Evolutionary conservation across 2,329 filamentous ascomycete genomes (phyloP).

Genomic region (Fusarium anthophilum): DNA sequence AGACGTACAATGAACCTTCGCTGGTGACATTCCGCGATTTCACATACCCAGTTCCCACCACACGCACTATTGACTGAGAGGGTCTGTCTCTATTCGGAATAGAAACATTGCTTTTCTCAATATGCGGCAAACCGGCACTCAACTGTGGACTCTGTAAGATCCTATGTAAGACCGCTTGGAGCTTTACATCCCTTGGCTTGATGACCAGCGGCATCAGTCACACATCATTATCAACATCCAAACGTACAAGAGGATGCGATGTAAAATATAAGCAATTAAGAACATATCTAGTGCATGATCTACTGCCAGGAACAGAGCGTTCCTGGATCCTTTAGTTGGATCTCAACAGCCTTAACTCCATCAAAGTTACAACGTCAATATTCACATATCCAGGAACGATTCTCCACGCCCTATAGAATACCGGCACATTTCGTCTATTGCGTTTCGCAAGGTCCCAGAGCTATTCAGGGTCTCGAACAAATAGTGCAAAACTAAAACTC

Average conservation of each 20-base stretch:
- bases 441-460: conserved; percentile 17
- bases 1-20: neutral
- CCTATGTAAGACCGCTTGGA: conserved; percentile 61
- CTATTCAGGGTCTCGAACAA: conserved; percentile 46
- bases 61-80: conserved; percentile 40
- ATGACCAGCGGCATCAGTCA: conserved; percentile 44
- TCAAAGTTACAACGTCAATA: conserved; percentile 49
- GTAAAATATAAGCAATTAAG: conserved; percentile 44
- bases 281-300: conserved; percentile 34
- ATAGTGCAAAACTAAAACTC: conserved; percentile 46
- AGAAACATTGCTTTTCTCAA: conserved; percentile 58
- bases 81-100: conserved; percentile 38
- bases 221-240: neutral
- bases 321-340: conserved; percentile 50
- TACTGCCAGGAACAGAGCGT: conserved; percentile 4
- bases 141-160: conserved; percentile 62
- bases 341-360: conserved; percentile 53
- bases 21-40: conserved; percentile 12
- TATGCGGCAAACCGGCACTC: conserved; percentile 52
- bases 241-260: neutral
- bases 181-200: conserved; percentile 63
- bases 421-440: conserved; percentile 30
- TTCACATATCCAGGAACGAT: conserved; percentile 51
- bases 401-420: conserved; percentile 56
- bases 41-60: conserved; percentile 19